Percentiles rank a stretch among this genome's conserved stretches.
phyloP scores from a whole-genome alignment of 495 filamentous ascomycete species.

The Penicillium paradoxum region DNA sequence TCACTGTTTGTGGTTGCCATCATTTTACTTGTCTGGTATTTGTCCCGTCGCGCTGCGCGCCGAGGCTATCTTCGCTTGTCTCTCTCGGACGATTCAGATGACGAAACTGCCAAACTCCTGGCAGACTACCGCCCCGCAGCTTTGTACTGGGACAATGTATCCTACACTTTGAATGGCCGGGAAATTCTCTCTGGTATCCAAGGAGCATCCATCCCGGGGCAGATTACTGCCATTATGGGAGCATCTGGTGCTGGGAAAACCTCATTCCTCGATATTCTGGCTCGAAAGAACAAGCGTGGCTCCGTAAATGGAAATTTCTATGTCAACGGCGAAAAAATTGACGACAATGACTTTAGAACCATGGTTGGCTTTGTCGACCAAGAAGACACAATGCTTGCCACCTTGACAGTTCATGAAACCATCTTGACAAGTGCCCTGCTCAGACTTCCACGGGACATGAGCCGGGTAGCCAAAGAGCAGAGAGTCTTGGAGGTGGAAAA shows the following conservation, averaged over 20 bases:
- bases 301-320: slow-evolving; percentile 75
- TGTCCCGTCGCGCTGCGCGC: slow-evolving; percentile 63
- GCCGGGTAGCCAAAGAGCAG: slow-evolving; percentile 75
- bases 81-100: slow-evolving; percentile 82
- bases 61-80: slow-evolving; percentile 68
- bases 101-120: slow-evolving; percentile 79
- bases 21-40: slow-evolving; percentile 80
- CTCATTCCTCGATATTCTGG: slow-evolving; percentile 93
- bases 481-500: slow-evolving; percentile 88
- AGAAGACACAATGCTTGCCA: slow-evolving; percentile 96
- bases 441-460: slow-evolving; percentile 87
- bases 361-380: slow-evolving; percentile 97
- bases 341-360: slow-evolving; percentile 78
- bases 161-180: slow-evolving; percentile 81
- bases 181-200: slow-evolving; percentile 75
- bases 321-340: slow-evolving; percentile 88
- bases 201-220: slow-evolving; percentile 81
- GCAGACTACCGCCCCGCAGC: slow-evolving; percentile 87
- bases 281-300: slow-evolving; percentile 95
- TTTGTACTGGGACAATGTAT: slow-evolving; percentile 82
- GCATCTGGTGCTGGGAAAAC: slow-evolving; percentile 97
- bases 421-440: slow-evolving; percentile 92
- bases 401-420: slow-evolving; percentile 95
- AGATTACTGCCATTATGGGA: slow-evolving; percentile 96
- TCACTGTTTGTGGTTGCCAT: slow-evolving; percentile 82